Conservation (phyloP, 1,139 yeast species). For the Sugiyamaella paludigena region DNA sequence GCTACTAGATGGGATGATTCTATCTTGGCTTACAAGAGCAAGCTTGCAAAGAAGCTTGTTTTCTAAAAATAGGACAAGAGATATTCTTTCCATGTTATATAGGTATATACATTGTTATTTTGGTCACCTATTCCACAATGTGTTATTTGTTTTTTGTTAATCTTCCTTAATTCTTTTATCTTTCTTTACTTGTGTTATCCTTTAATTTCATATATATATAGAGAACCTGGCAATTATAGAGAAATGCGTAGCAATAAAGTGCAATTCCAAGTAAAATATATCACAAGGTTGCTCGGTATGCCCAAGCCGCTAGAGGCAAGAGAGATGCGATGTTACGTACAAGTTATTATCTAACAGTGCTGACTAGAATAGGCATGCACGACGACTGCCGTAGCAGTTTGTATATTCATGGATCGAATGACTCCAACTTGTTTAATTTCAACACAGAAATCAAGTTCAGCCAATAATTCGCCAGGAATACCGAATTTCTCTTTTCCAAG, state of each 20-base stretch:
- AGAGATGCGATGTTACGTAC: background rate
- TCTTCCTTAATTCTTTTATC: background rate
- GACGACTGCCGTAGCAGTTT: constrained; percentile 91
- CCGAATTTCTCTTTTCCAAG: constrained; percentile 90
- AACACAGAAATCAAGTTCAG: constrained; percentile 80
- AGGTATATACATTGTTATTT: background rate
- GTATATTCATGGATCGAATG: constrained; percentile 91
- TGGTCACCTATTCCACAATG: background rate
- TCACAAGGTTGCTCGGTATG: too few species aligned
- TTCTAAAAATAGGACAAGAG: constrained; percentile 26
- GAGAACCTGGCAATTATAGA: constrained; percentile 8
- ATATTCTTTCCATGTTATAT: background rate
- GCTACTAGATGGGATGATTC: constrained; percentile 96
- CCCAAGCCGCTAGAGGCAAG: background rate
- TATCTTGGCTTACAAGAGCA: constrained; percentile 88
- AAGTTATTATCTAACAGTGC: constrained; percentile 42
- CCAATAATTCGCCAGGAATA: constrained; percentile 79
- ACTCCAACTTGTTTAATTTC: constrained; percentile 93
- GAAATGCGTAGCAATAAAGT: constrained; percentile 4
- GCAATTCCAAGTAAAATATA: background rate
- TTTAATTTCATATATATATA: constrained; percentile 7
- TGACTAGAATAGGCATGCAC: constrained; percentile 88
- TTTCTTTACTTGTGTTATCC: background rate
- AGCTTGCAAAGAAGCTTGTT: constrained; percentile 76
- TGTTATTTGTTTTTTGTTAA: constrained; percentile 1